These are phyloP conservation scores for Rhododendron vialii DNA, from an alignment of 148 eudicot species.

Conservation along the genomic window DNA sequence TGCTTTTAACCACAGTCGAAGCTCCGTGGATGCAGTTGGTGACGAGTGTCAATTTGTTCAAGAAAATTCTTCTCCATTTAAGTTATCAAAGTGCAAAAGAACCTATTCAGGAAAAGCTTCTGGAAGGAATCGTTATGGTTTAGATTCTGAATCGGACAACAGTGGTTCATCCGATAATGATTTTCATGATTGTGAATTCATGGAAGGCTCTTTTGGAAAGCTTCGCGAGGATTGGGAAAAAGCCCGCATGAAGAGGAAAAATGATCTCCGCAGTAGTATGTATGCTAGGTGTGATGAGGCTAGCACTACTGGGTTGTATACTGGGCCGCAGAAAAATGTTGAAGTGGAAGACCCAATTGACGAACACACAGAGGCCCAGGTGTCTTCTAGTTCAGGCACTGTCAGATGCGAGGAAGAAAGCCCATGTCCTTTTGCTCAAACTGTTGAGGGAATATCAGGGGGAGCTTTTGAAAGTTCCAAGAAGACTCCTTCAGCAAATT, in stretches of 20 bases:
- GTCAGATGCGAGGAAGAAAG: constrained; percentile 11
- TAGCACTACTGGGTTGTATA: constrained; percentile 23
- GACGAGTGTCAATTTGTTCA: constrained; percentile 30
- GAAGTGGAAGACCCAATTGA: constrained; percentile 18
- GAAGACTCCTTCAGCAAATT: background rate
- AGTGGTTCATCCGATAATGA: constrained; percentile 49
- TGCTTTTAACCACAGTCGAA: constrained; percentile 9
- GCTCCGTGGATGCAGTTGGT: constrained; percentile 13
- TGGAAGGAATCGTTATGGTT: constrained; percentile 47
- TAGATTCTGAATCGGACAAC: constrained; percentile 14
- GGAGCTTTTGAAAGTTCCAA: background rate
- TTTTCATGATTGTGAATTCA: constrained; percentile 51
- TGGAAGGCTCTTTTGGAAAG: constrained; percentile 61
- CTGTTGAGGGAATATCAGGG: constrained; percentile 4
- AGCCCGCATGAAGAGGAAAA: constrained; percentile 40
- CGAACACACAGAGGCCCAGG: constrained; percentile 7
- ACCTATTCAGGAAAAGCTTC: constrained; percentile 61
- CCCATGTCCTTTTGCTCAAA: constrained; percentile 3
- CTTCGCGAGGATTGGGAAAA: constrained; percentile 65
- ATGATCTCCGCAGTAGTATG: constrained; percentile 17
- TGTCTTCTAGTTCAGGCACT: constrained; percentile 10
- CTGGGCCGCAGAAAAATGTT: constrained; percentile 15
- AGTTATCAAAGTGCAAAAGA: constrained; percentile 68
- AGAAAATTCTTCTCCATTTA: constrained; percentile 50
- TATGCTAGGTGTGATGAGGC: constrained; percentile 15